These are phyloP conservation scores for Cytospora paraplurivora DNA, from an alignment of 2,329 filamentous ascomycete genomes.

Conservation along the genomic window DNA sequence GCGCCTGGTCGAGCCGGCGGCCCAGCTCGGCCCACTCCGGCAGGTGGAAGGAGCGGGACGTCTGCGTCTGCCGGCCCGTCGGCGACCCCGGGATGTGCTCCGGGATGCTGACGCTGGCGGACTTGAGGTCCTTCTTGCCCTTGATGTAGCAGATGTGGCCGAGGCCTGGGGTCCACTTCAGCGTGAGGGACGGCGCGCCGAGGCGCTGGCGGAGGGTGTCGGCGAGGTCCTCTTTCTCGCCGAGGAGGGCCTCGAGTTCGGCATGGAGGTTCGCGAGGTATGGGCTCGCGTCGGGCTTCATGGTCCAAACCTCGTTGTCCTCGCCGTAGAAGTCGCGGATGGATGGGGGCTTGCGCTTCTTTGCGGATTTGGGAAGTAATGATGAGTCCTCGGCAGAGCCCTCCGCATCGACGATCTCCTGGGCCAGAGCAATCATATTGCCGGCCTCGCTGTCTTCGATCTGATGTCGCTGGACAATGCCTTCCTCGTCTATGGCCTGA, in stretches of 20 bases:
- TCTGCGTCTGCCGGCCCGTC: conserved; percentile 65
- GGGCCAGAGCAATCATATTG: conserved; percentile 71
- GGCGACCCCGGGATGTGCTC: conserved; percentile 7
- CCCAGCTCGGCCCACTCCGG: conserved; percentile 84
- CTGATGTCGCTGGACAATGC: conserved; percentile 77
- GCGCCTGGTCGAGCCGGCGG: conserved; percentile 74
- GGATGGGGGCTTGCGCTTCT: conserved; percentile 47
- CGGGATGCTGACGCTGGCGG: conserved; percentile 53
- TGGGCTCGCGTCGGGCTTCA: conserved; percentile 69
- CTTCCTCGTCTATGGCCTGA: conserved; percentile 88
- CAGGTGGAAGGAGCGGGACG: conserved; percentile 81
- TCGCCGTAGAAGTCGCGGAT: conserved; percentile 61
- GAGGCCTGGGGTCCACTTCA: conserved; percentile 84
- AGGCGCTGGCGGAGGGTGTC: conserved; percentile 64
- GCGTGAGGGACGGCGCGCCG: conserved; percentile 64
- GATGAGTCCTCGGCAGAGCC: conserved; percentile 60
- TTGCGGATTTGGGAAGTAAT: conserved; percentile 54
- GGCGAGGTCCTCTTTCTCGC: conserved; percentile 63
- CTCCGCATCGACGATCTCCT: conserved; percentile 69
- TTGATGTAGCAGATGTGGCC: conserved; percentile 92
- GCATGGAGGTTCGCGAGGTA: conserved; percentile 68
- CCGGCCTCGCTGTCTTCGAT: conserved; percentile 72
- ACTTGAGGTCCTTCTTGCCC: conserved; percentile 62
- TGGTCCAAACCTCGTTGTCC: conserved; percentile 63
- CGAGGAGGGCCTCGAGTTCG: conserved; percentile 60